A percentile compares a stretch with the other conserved stretches of the same genome.
Evolutionary conservation across 129 eudicot species (phyloP).

Genomic region (Lactuca saligna): DNA sequence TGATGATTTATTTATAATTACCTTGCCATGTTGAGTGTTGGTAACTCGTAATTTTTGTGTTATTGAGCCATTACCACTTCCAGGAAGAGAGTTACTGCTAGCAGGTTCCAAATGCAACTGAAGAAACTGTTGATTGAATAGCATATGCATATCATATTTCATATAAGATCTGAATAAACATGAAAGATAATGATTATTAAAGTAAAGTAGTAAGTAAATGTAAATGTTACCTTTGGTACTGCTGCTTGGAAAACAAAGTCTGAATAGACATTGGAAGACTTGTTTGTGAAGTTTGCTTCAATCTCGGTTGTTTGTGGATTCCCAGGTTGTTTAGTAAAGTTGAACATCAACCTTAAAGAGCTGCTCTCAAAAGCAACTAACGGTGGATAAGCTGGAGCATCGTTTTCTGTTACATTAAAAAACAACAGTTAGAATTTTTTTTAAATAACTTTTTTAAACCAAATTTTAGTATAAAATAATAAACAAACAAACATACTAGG

Average conservation of each 20-base stretch:
- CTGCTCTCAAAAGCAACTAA: constrained; percentile 85
- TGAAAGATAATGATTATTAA: not conserved
- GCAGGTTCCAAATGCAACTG: constrained; percentile 96
- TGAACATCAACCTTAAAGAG: constrained; percentile 62
- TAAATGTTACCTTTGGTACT: constrained; percentile 76
- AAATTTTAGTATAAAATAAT: too few relatives aligned
- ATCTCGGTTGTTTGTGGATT: constrained; percentile 58
- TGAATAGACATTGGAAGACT: constrained; percentile 57
- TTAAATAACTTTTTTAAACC: too few relatives aligned
- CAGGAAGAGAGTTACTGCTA: constrained; percentile 75
- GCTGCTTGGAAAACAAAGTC: constrained; percentile 93
- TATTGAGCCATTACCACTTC: constrained; percentile 62
- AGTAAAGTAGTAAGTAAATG: too few relatives aligned
- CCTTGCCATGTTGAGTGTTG: constrained; percentile 98
- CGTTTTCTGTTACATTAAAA: constrained; percentile 44
- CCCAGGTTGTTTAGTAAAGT: constrained; percentile 73
- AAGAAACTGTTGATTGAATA: constrained; percentile 68
- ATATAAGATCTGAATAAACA: too few relatives aligned
- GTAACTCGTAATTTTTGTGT: constrained; percentile 72
- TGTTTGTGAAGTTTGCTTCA: constrained; percentile 68
- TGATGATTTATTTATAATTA: constrained; percentile 16
- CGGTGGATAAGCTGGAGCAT: constrained; percentile 61
- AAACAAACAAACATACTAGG: constrained; percentile 42
- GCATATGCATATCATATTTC: constrained; percentile 9
- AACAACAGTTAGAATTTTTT: too few relatives aligned